Evolutionary conservation across 129 eudicot species (phyloP), one percentile per base, ranked within the genome.

Genomic region (Apium graveolens): DNA sequence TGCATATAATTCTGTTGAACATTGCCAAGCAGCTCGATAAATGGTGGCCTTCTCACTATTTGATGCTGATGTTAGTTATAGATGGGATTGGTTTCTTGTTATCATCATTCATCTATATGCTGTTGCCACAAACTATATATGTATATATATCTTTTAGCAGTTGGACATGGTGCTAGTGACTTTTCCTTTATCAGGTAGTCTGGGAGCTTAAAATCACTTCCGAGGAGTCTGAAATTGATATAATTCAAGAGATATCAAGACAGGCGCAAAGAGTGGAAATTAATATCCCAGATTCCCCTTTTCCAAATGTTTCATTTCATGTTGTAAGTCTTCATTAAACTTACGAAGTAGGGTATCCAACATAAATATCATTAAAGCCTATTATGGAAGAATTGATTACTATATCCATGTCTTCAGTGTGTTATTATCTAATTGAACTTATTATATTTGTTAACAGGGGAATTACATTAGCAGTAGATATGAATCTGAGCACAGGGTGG

Each of bases 201-300:
- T 86, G 90, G 96, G 76, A 62, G 73, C 90, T 90, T 79, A 73
- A 86, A 45, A 86, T 84, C 34, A 84, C 90, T 66, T 70, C 82
- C 13, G 80, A 81, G 65, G 96, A 90, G 88, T 39, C 81, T 37
- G 42, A 81, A 39, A 70, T 81, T 78, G 86, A 84, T 76, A 75
- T 90, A 21, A 78, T 90, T 39, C 81, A 65, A 39, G 90, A 88
- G 80, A 70, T 90, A 35, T n/a, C 75, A 11, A 82, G 35, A 31
- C 44, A 44, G 44, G 11, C 73, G 12, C 76, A 65, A 27, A 51
- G 17, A 35, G 53, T 20, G 55, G 39, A 68, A 27, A n/a, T 11
- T 14, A 24, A 74, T 70, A 38, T 26, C 14, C 32, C 11, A 27
- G 29, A 35, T 66, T 63, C 24, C 63, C 73, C 78, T 70, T 31